phyloP scores from a whole-genome alignment of 1,284 basidiomycete genomes.

The Irpex lacteus region DNA sequence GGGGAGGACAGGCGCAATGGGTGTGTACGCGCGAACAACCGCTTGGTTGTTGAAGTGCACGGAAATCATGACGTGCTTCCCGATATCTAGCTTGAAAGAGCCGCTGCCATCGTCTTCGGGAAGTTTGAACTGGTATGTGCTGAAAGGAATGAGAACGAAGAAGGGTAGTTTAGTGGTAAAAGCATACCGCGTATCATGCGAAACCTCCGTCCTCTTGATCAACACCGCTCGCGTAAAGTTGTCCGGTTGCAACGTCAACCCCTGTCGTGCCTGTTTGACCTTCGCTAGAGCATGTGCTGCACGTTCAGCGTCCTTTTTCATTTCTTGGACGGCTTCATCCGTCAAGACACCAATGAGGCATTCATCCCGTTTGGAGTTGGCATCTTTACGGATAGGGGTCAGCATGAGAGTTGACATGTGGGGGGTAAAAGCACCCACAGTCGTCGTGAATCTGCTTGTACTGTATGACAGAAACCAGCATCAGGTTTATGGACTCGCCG shows the following conservation, averaged over 20 bases:
- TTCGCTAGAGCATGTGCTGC: constrained; percentile 17
- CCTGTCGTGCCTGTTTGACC: constrained; percentile 18
- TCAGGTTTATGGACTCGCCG: too few species aligned
- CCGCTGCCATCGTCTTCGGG: constrained; percentile 15
- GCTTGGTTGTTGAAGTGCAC: constrained; percentile 25
- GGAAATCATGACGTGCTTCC: constrained; percentile 20
- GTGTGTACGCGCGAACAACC: constrained; percentile 23
- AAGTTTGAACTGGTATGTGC: constrained; percentile 22
- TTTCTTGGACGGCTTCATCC: constrained; percentile 18
- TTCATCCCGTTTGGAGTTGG: constrained; percentile 20
- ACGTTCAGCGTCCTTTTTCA: constrained; percentile 22
- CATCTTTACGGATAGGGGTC: constrained; percentile 10
- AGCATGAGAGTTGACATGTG: background rate
- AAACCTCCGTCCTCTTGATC: constrained; percentile 15
- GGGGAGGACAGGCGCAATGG: constrained; percentile 21
- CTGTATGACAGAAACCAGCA: background rate
- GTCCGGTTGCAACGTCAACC: constrained; percentile 22
- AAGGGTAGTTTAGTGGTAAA: background rate
- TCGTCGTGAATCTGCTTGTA: constrained; percentile 24
- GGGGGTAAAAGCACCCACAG: constrained; percentile 11
- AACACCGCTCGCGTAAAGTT: constrained; percentile 18
- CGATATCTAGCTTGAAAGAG: constrained; percentile 21
- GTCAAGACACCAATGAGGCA: constrained; percentile 21
- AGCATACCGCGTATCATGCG: constrained; percentile 17
- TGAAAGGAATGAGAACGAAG: background rate